Evolutionary conservation across 768 basidiomycete genomes (phyloP), one percentile per base, ranked within the genome.

Genomic region (Phlebiopsis flavidoalba): DNA sequence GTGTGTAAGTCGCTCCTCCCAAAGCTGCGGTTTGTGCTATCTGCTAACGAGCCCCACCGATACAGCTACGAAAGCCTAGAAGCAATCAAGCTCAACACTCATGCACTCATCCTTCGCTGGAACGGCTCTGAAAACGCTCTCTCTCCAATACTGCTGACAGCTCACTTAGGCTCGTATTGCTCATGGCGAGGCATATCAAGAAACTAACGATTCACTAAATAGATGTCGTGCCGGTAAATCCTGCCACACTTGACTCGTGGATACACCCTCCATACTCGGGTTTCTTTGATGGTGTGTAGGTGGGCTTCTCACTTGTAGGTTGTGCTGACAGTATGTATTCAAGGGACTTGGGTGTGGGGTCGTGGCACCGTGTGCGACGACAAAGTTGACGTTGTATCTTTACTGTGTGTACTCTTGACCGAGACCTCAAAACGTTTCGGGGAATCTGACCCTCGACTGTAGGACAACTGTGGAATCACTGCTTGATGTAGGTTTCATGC

Each of bases 301-400:
- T 59, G 5, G 3, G 35, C 5, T 19, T 14, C 11, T 45, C 35
- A 21, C 11, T 53, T 14, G 11, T 5, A 15, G 21, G 26, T 6
- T 36, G 37, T 14, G 47, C 22, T 51, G 6, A 43, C 7, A 15
- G 36, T 24, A 35, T 43, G 24, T 52, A 24, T 40, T 43, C 12
- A 43, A 75, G 82, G 80, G n/a, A 74, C 81, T 56, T 80, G 77
- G 60, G 77, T 93, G 15, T 92, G 89, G 89, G 91, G 91, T 8
- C 79, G 91, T 8, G 91, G 91, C 40, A 79, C 82, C 51, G n/a
- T n/a, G n/a, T 77, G 76, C 4, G 91, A 93, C 66, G 88, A 91
- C 73, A 94, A 94, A 75, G 82, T 80, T 53, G 85, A 83, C 17
- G 67, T 89, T 50, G 83, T 89, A 58, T 81, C 81, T 19, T 83